Evolutionary conservation across 2,329 filamentous ascomycete species (phyloP).

Genomic region (Neofusicoccum ribis): DNA sequence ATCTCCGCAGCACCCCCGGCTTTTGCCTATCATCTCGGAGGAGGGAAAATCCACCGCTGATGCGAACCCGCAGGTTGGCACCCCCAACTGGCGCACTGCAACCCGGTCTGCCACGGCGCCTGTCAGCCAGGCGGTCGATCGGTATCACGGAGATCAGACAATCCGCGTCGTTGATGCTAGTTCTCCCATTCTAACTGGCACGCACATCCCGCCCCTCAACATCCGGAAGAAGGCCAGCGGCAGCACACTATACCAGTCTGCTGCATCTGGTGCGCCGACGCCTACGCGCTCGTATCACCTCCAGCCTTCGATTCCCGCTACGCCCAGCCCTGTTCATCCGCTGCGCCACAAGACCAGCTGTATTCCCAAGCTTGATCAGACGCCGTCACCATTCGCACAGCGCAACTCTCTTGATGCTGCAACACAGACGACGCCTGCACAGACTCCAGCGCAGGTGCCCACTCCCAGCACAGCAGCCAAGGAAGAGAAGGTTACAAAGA

Average conservation of each 20-base stretch:
- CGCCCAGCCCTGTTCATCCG: neutral
- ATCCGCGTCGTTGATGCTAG: conserved; percentile 60
- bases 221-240: conserved; percentile 53
- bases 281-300: conserved; percentile 11
- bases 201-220: conserved; percentile 52
- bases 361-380: neutral
- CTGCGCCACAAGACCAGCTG: conserved; percentile 11
- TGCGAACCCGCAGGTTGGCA: conserved; percentile 29
- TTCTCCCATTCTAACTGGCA: conserved; percentile 40
- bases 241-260: conserved; percentile 23
- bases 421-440: neutral
- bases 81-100: conserved; percentile 27
- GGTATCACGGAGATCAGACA: conserved; percentile 41
- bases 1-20: conserved; percentile 31
- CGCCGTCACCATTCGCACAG: neutral
- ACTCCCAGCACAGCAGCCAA: conserved; percentile 20
- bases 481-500: conserved; percentile 39
- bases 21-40: conserved; percentile 55
- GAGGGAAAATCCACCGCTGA: conserved; percentile 43
- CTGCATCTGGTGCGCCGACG: neutral
- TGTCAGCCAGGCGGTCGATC: conserved; percentile 24
- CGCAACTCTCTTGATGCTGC: conserved; percentile 5
- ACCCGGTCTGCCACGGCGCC: conserved; percentile 48
- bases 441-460: neutral
- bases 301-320: neutral